Base-by-base conservation (phyloP, 345 rosid species). In the Bretschneidera sinensis region DNA sequence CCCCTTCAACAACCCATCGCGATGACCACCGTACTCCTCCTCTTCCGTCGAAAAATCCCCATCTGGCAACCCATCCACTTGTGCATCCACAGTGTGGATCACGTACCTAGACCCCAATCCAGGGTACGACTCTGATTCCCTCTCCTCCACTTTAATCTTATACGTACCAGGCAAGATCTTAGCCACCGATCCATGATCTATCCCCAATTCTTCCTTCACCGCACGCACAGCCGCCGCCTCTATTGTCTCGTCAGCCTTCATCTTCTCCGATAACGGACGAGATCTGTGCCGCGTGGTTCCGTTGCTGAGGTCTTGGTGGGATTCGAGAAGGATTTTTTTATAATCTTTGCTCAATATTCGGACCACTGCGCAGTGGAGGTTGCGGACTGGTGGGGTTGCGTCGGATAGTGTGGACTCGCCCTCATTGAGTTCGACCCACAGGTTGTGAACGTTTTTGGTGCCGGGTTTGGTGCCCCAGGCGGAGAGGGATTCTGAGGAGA, bases 11-110 rank as follows among this genome's bases (percentile, higher is more conserved):
- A n/a, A 48, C 19, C 51, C 51, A 17, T 28, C 23, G 8, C 24
- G 10, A 33, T 56, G n/a, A n/a, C n/a, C 60, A 14, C 9, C 21
- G 20, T 34, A 21, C 60, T 19, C 48, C 48, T 57, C 60, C 48
- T 15, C 60, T 19, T 57, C 49, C 48, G 60, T 57, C 23, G 23
- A 22, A n/a, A 57, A 57, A 11, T 57, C 60, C 48, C 24, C 48
- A 6, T 19, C 60, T 48, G 49, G 48, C 60, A 57, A 57, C 48
- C 60, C 60, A 6, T 35, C 60, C 7, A 57, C 60, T n/a, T 43
- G 39, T 8, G 60, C 60, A 57, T 57, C 60, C 60, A 57, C 60
- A 24, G 60, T 57, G 48, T 57, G 60, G 24, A 57, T 19, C 60
- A 57, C 25, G 48, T 57, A 57, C 48, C 48, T 34, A 0, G 48